Evolutionary conservation across 768 basidiomycete genomes (phyloP).

Genomic region (Mycena maculata): DNA sequence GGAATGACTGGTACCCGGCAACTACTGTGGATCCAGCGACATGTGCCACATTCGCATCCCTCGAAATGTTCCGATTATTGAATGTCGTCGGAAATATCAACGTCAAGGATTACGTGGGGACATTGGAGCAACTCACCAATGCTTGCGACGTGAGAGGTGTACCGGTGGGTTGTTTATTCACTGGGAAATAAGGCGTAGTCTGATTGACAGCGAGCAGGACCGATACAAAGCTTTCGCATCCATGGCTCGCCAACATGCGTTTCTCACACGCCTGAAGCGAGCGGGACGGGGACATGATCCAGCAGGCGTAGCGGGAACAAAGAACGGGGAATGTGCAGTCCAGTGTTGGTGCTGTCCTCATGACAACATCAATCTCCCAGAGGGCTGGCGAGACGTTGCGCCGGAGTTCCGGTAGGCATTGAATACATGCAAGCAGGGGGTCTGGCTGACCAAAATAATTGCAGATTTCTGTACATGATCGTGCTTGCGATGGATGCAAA

Average conservation of each 20-base stretch:
- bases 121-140: slow-evolving; percentile 12
- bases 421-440: no score
- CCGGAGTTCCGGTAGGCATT: slow-evolving; percentile 5
- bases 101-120: slow-evolving; percentile 1
- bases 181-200: no score
- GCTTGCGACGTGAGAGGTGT: background rate
- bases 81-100: slow-evolving; percentile 25
- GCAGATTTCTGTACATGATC: slow-evolving; percentile 26
- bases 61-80: slow-evolving; percentile 25
- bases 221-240: slow-evolving; percentile 7
- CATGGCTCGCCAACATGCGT: slow-evolving; percentile 21
- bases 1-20: slow-evolving; percentile 26
- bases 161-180: slow-evolving; percentile 3
- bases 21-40: slow-evolving; percentile 15
- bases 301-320: background rate
- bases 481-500: slow-evolving; percentile 34
- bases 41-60: background rate
- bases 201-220: no score
- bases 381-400: slow-evolving; percentile 26
- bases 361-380: slow-evolving; percentile 26
- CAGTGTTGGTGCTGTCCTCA: slow-evolving; percentile 35
- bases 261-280: slow-evolving; percentile 20
- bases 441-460: no score
- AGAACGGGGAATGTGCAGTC: slow-evolving; percentile 23
- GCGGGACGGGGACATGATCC: slow-evolving; percentile 24